Base-by-base conservation (phyloP, 2,329 filamentous ascomycete genomes). In the Dothistroma septosporum region DNA sequence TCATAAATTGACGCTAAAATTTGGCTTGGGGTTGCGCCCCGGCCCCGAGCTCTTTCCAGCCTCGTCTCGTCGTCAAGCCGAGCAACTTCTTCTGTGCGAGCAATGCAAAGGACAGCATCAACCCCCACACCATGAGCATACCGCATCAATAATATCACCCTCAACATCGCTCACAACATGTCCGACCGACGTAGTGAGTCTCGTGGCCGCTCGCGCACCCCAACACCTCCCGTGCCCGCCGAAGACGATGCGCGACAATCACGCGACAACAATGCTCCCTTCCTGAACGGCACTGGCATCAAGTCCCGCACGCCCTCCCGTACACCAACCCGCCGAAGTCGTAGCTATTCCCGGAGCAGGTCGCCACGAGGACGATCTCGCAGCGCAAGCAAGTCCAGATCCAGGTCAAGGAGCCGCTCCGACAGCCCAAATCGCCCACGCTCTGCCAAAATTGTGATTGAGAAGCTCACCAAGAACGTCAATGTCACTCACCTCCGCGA, bases 401-500 rank as follows among this genome's bases (percentile, higher is more conserved):
- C 62, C 14, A 55, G 46, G 28, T 60, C 59, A 19, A 62, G 57
- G 52, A 63, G 63, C 11, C 67, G 61, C 37, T 66, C 62, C 19
- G 59, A 61, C 21, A 61, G 64, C 14, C 60, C 61, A 11, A 49
- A 65, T 9, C 55, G 58, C 8, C 71, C 69, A 2, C 67, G 64
- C 44, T 68, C 63, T 59, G 68, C 71, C 52, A 73, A 97, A 90
- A 92, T 99, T 73, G 91, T 99, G 19, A 89, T 99, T 52, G 94
- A 99, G 76, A 92, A 95, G 64, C 82, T 99, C 71, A 96, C 93
- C 4, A 96, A 95, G 76, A 97, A 96, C 71, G 88, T 99, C 68
- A 95, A 90, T 61, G 90, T 93, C 74, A 84, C 85, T 19, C 94
- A 99, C 71, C 80, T 99, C 7, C 84, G 86, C 67, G 94, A 99